Evolutionary conservation across 495 filamentous ascomycete genomes (phyloP).

Genomic region (Hyaloscypha hepaticicola): DNA sequence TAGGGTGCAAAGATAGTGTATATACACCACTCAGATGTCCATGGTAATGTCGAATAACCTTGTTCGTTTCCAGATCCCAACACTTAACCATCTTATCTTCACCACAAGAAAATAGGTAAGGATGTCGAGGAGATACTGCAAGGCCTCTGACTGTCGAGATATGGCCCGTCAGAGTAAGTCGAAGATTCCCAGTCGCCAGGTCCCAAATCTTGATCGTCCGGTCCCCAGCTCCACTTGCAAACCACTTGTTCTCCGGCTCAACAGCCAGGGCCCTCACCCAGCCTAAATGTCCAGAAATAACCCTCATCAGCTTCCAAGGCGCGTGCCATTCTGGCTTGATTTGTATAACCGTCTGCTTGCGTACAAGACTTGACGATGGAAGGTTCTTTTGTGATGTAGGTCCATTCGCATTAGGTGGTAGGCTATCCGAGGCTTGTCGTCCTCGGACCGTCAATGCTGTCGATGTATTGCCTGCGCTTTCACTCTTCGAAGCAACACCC

Average conservation of each 20-base stretch:
- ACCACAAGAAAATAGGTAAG: conserved; percentile 95
- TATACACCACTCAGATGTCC: conserved; percentile 97
- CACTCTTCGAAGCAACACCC: conserved; percentile 50
- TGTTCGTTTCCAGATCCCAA: conserved; percentile 98
- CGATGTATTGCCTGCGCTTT: conserved; percentile 43
- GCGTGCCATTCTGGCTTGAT: conserved; percentile 90
- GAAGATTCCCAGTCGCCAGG: conserved; percentile 76
- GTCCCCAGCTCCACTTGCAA: conserved; percentile 93
- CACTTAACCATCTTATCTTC: conserved; percentile 99
- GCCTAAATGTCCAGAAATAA: conserved; percentile 93
- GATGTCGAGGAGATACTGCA: conserved; percentile 89
- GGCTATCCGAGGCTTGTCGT: conserved; percentile 24
- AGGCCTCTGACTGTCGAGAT: conserved; percentile 95
- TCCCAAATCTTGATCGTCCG: conserved; percentile 99
- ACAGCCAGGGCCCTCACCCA: conserved; percentile 93
- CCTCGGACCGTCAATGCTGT: conserved; percentile 58
- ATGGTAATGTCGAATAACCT: conserved; percentile 98
- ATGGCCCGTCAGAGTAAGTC: conserved; percentile 90
- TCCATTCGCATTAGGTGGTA: conserved; percentile 43
- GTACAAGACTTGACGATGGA: conserved; percentile 41
- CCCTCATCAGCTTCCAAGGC: conserved; percentile 97
- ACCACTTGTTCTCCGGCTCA: conserved; percentile 97
- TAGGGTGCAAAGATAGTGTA: conserved; percentile 86
- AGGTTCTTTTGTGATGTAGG: conserved; percentile 46
- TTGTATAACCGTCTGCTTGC: conserved; percentile 53